Conservation (phyloP, 306 rosid species). For the Cotoneaster glaucophyllus region DNA sequence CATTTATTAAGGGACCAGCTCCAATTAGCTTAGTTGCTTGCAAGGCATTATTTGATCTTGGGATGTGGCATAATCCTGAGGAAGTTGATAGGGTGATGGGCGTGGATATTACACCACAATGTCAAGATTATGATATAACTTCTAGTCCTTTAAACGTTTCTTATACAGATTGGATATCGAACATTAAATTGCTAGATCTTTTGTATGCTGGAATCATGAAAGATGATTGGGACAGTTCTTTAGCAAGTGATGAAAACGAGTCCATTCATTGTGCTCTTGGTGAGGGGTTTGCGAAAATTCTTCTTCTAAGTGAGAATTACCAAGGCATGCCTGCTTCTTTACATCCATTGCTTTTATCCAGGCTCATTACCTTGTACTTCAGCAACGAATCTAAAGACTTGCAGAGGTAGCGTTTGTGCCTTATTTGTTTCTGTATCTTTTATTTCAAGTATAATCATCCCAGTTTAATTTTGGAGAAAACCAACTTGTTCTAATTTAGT, state of each 20-base stretch:
- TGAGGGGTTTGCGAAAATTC: constrained; percentile 96
- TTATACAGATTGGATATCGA: constrained; percentile 40
- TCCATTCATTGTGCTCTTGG: constrained; percentile 65
- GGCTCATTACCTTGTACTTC: constrained; percentile 67
- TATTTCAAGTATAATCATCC: background rate
- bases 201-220: constrained; percentile 62
- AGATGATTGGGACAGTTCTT: constrained; percentile 44
- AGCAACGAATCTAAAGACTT: constrained; percentile 45
- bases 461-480: background rate
- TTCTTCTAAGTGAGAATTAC: constrained; percentile 73
- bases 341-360: constrained; percentile 62
- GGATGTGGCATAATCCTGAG: constrained; percentile 85
- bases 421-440: background rate
- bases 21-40: constrained; percentile 61
- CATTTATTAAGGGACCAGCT: constrained; percentile 61
- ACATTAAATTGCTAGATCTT: constrained; percentile 55
- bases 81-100: constrained; percentile 62
- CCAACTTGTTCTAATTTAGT: background rate
- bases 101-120: constrained; percentile 25
- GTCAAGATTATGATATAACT: constrained; percentile 31
- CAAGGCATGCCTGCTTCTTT: constrained; percentile 60
- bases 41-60: constrained; percentile 77
- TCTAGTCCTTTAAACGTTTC: constrained; percentile 50
- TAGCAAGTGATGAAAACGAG: constrained; percentile 56
- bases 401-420: constrained; percentile 43